Evolutionary conservation across 331 rosid genomes (phyloP).

Genomic region (Acacia pycnantha): DNA sequence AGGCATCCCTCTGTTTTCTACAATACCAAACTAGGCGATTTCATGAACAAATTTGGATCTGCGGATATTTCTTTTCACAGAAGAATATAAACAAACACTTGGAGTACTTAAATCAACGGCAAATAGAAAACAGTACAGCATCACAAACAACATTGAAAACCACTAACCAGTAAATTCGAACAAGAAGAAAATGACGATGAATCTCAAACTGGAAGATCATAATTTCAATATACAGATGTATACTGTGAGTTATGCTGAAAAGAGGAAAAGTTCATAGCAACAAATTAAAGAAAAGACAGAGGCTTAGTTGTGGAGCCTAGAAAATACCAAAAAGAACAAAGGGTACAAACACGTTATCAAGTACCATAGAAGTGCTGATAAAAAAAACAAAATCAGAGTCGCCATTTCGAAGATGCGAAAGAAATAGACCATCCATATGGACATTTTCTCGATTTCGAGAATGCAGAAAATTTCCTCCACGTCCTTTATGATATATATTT

Average conservation of each 20-base stretch:
- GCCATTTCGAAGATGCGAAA: background rate
- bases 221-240: background rate
- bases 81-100: background rate
- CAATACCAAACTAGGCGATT: background rate
- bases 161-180: conserved; percentile 4
- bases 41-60: conserved; percentile 32
- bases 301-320: background rate
- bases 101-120: background rate
- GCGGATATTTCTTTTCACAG: background rate
- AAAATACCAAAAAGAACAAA: background rate
- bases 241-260: background rate
- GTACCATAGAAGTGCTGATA: background rate
- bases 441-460: background rate
- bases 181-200: background rate
- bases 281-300: background rate
- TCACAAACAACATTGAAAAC: background rate
- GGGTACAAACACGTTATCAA: background rate
- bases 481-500: background rate
- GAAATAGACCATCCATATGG: background rate
- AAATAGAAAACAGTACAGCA: conserved; percentile 1
- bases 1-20: conserved; percentile 30
- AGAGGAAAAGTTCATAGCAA: background rate
- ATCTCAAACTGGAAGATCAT: background rate
- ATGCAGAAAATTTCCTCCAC: background rate
- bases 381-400: conserved; percentile 1